phyloP scores from a whole-genome alignment of 495 filamentous ascomycete genomes.

The Xylaria scruposa region DNA sequence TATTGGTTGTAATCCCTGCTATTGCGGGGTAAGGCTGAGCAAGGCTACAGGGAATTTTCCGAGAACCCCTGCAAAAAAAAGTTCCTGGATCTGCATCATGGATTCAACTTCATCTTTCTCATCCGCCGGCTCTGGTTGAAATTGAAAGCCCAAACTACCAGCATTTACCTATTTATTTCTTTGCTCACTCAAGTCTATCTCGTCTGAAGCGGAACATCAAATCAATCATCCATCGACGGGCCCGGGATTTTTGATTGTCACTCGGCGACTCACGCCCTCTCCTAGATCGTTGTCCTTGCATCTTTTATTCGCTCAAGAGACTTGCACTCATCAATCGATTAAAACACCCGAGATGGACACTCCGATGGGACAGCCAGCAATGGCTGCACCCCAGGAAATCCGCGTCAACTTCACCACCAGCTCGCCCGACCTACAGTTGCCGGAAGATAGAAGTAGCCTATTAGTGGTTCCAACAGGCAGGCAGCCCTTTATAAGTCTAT shows the following conservation, averaged over 20 bases:
- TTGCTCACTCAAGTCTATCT: not conserved
- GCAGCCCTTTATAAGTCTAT: conserved; percentile 28
- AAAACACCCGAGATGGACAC: conserved; percentile 30
- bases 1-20: conserved; percentile 26
- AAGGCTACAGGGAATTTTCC: conserved; percentile 15
- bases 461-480: conserved; percentile 59
- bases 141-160: not conserved
- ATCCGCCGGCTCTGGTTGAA: not conserved
- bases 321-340: not conserved
- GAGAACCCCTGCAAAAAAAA: conserved; percentile 28
- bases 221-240: not conserved
- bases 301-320: not conserved
- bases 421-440: conserved; percentile 61
- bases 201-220: not conserved
- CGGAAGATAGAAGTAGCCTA: conserved; percentile 56
- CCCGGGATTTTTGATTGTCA: not conserved
- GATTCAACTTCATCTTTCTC: conserved; percentile 6
- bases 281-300: not conserved
- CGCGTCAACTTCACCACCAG: conserved; percentile 65
- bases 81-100: conserved; percentile 24
- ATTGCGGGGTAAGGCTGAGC: conserved; percentile 36
- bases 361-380: conserved; percentile 33
- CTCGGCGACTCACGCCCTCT: not conserved
- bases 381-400: conserved; percentile 48
- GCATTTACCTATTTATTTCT: not conserved